Conservation (phyloP, 768 basidiomycete species). For the Pisolithus microcarpus region DNA sequence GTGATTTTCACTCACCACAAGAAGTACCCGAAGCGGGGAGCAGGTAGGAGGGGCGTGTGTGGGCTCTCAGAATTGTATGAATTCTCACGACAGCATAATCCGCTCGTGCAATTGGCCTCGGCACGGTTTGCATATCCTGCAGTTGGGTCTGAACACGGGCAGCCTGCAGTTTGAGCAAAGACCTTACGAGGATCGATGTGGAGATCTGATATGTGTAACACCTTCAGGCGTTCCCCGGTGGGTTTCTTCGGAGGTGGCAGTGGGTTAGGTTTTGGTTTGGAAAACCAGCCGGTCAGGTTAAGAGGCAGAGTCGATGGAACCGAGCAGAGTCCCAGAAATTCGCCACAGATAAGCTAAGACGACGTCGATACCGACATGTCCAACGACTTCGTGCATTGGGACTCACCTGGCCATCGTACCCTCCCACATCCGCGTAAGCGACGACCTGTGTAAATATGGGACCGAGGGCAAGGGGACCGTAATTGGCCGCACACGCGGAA, state of each 20-base stretch:
- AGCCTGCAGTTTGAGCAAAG: not conserved
- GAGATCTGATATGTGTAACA: slow-evolving; percentile 71
- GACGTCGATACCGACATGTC: not conserved
- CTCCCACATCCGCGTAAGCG: slow-evolving; percentile 63
- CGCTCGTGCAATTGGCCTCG: slow-evolving; percentile 65
- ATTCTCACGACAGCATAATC: slow-evolving; percentile 58
- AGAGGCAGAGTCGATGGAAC: slow-evolving; percentile 52
- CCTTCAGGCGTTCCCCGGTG: slow-evolving; percentile 61
- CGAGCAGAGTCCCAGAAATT: slow-evolving; percentile 51
- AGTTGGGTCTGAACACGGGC: not conserved
- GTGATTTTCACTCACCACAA: slow-evolving; percentile 35
- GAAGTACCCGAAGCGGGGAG: slow-evolving; percentile 64
- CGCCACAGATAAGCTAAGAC: slow-evolving; percentile 48
- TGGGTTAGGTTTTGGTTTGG: slow-evolving; percentile 68
- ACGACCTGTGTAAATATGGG: slow-evolving; percentile 63
- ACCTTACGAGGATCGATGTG: slow-evolving; percentile 65
- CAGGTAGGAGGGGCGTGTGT: slow-evolving; percentile 44
- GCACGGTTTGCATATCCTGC: slow-evolving; percentile 61
- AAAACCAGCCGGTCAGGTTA: slow-evolving; percentile 63
- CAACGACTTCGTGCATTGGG: not conserved
- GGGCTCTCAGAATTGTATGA: slow-evolving; percentile 45
- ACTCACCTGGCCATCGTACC: slow-evolving; percentile 64
- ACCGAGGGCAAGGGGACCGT: slow-evolving; percentile 43
- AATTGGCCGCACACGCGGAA: slow-evolving; percentile 42
- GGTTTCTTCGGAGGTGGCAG: slow-evolving; percentile 51